Evolutionary conservation across 2,329 filamentous ascomycete species (phyloP).

Genomic region (Neofusicoccum parvum): DNA sequence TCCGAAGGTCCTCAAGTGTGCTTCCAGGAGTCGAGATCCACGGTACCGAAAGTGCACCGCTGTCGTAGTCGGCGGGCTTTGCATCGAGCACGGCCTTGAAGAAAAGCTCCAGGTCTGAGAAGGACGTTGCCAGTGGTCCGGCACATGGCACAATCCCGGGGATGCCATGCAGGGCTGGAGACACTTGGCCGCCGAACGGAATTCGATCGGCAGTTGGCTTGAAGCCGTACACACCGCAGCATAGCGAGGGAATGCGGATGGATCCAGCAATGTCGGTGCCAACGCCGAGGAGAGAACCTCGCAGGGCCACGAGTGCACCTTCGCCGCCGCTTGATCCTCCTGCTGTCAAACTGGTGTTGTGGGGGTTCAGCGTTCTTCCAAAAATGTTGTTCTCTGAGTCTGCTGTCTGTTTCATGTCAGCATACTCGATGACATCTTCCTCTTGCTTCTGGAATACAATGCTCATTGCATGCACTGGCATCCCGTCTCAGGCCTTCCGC

Average conservation of each 20-base stretch:
- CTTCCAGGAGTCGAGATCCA: conserved; percentile 42
- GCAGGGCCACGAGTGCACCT: conserved; percentile 55
- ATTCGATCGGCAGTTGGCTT: conserved; percentile 43
- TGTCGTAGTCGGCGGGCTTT: conserved; percentile 56
- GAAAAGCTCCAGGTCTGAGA: conserved; percentile 58
- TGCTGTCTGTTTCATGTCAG: conserved; percentile 32
- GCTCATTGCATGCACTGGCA: neutral
- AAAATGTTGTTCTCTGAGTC: conserved; percentile 55
- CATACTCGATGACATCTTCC: neutral
- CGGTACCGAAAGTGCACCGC: conserved; percentile 43
- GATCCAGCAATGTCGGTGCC: conserved; percentile 30
- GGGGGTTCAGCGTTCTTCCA: conserved; percentile 56
- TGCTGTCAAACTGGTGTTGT: conserved; percentile 52
- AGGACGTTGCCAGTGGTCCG: conserved; percentile 57
- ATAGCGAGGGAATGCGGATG: conserved; percentile 21
- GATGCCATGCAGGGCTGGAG: conserved; percentile 48
- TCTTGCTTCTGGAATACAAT: too few species aligned
- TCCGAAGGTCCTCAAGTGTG: neutral
- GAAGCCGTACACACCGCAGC: conserved; percentile 21
- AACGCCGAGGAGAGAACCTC: conserved; percentile 57
- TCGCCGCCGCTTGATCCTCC: conserved; percentile 61
- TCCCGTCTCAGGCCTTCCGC: neutral
- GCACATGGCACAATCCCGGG: conserved; percentile 43
- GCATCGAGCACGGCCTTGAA: conserved; percentile 54
- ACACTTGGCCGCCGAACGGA: conserved; percentile 41